Evolutionary conservation across 2,329 filamentous ascomycete genomes (phyloP), one percentile per base, ranked within the genome.

Genomic region (Pestalotiopsis sp.): DNA sequence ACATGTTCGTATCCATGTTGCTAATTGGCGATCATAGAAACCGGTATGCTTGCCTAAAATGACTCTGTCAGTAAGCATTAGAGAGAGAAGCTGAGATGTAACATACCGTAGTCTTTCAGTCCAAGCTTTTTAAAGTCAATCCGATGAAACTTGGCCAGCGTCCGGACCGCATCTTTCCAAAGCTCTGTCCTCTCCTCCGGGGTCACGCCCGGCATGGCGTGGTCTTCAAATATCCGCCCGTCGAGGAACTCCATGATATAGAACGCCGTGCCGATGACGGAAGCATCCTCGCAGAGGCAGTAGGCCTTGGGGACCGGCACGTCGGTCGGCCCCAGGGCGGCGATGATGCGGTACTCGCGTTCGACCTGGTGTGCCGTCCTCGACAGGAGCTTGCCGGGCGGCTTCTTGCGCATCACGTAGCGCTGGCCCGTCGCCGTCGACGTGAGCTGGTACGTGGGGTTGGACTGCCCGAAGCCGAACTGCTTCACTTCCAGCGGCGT

Each of bases 221-320:
- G 92, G 80, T 98, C 94, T 76, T 94, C 92, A 75, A 97, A 94
- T 80, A 97, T 96, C 75, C 95, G 90, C n/a, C 95, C 95, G 76
- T 97, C 92, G 69, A 97, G 85, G 78, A 95, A 98, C 79, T 94
- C 91, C 95, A 98, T 98, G 76, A 98, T 91, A 82, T 98, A 98
- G 80, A 98, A 98, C 4, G 94, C 88, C 11, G 94, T 97, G 65
- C 94, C 95, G 71, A 98, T 86, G 45, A 97, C 85, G 68, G 81
- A 84, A 61, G 85, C 84, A 81, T 97, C 94, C 80, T 95, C 91
- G 81, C 95, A 98, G n/a, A 98, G 86, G 75, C 91, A 92, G 78
- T 94, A 91, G 14, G 93, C 89, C 79, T 88, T 91, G 3, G 95
- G 95, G 0, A 97, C 93, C 0, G 94, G 92, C 4, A 97, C 94